A percentile compares a stretch with the other conserved stretches of the same genome.
Evolutionary conservation across 1,139 yeast species (phyloP).

Genomic region (Trichomonascaceae sp.): DNA sequence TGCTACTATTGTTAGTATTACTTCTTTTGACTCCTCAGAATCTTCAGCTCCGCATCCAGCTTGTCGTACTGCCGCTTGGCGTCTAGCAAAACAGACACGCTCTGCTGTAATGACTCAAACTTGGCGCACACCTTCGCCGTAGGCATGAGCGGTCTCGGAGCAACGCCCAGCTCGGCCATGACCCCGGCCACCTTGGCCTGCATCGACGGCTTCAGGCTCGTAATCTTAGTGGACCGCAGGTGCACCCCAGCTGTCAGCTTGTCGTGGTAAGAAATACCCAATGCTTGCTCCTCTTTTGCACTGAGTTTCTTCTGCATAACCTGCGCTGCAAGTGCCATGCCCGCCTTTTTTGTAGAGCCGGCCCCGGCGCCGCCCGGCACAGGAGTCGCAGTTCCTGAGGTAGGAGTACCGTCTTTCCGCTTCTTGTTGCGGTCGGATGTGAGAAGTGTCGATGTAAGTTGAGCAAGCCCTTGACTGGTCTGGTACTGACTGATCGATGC

Average conservation of each 20-base stretch:
- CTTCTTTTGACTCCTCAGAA: constrained; percentile 30
- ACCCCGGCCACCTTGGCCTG: constrained; percentile 65
- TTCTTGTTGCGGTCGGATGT: constrained; percentile 59
- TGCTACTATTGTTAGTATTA: background rate
- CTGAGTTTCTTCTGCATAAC: constrained; percentile 45
- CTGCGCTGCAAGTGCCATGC: constrained; percentile 26
- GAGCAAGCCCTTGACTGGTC: constrained; percentile 82
- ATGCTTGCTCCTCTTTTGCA: constrained; percentile 70
- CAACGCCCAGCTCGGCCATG: constrained; percentile 66
- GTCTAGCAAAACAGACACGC: constrained; percentile 64
- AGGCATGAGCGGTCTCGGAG: constrained; percentile 76
- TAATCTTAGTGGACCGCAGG: constrained; percentile 56
- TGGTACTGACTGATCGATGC: constrained; percentile 66
- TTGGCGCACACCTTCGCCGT: constrained; percentile 67
- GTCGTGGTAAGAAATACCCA: constrained; percentile 79
- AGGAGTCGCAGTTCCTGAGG: constrained; percentile 8
- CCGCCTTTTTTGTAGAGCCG: constrained; percentile 22
- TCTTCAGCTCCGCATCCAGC: constrained; percentile 62
- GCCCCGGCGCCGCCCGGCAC: constrained; percentile 35
- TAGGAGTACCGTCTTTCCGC: constrained; percentile 30
- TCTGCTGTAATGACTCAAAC: constrained; percentile 64
- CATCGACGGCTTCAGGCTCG: constrained; percentile 53
- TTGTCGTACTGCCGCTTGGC: constrained; percentile 81
- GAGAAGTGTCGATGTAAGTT: constrained; percentile 69
- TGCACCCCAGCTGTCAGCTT: constrained; percentile 64